These are phyloP conservation scores for Flaveria brownii DNA, from an alignment of 129 eudicot genomes.

Conservation along the genomic window DNA sequence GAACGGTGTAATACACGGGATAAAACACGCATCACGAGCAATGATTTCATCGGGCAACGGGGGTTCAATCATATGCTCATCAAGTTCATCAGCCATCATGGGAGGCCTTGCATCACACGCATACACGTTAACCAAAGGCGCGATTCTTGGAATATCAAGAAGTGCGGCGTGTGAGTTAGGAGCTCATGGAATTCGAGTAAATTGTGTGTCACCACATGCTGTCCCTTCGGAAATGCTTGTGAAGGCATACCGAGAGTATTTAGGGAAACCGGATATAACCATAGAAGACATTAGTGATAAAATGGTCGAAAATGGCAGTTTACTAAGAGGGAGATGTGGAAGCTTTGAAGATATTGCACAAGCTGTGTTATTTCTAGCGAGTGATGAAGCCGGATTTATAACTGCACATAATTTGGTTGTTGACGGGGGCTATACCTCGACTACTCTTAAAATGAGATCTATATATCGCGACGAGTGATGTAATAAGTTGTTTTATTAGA, in stretches of 20 bases:
- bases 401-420: conserved; percentile 84
- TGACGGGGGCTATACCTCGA: conserved; percentile 85
- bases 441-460: conserved; percentile 41
- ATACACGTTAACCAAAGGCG: conserved; percentile 80
- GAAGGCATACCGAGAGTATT: conserved; percentile 45
- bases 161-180: conserved; percentile 79
- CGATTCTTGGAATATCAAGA: conserved; percentile 66
- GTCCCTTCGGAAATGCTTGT: conserved; percentile 87
- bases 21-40: conserved; percentile 78
- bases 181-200: conserved; percentile 74
- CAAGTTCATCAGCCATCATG: conserved; percentile 83
- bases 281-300: conserved; percentile 48
- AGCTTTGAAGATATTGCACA: conserved; percentile 71
- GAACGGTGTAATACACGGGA: conserved; percentile 68
- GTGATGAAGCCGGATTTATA: conserved; percentile 73
- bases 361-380: conserved; percentile 73
- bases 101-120: conserved; percentile 86
- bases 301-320: conserved; percentile 48
- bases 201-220: conserved; percentile 87
- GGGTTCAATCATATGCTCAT: conserved; percentile 76
- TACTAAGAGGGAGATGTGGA: conserved; percentile 64
- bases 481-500: too few species aligned
- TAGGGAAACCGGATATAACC: conserved; percentile 36
- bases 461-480: conserved; percentile 43
- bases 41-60: conserved; percentile 56